Evolutionary conservation across 768 basidiomycete species (phyloP).

Genomic region (Russula vinacea): DNA sequence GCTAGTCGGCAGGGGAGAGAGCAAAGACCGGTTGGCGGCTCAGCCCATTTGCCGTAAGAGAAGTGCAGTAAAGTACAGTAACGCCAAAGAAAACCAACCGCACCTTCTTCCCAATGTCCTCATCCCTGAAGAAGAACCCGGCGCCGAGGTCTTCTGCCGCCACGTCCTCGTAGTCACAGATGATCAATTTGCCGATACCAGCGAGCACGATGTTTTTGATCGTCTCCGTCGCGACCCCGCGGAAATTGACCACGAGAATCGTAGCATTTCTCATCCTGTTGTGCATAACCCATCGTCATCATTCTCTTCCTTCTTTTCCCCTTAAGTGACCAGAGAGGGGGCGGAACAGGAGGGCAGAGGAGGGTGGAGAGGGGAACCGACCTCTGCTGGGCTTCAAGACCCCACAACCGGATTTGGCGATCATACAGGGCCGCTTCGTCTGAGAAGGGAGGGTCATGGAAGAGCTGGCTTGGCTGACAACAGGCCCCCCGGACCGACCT

Average conservation of each 20-base stretch:
- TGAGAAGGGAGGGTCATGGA: constrained; percentile 28
- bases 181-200: constrained; percentile 85
- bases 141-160: constrained; percentile 82
- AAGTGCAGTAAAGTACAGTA: not conserved
- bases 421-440: constrained; percentile 87
- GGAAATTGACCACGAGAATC: constrained; percentile 74
- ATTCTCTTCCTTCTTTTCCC: not conserved
- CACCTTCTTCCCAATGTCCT: constrained; percentile 89
- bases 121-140: constrained; percentile 91
- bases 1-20: not conserved
- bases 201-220: constrained; percentile 98
- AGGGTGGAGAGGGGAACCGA: constrained; percentile 35
- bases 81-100: constrained; percentile 14
- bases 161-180: constrained; percentile 77
- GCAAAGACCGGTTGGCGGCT: not conserved
- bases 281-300: not conserved
- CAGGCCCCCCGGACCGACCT: constrained; percentile 26
- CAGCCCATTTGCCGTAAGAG: not conserved
- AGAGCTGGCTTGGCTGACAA: not conserved
- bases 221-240: constrained; percentile 85
- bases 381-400: constrained; percentile 96
- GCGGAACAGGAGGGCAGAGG: too few relatives aligned
- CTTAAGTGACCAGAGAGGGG: not conserved
- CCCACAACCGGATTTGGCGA: constrained; percentile 96
- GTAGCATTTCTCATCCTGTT: constrained; percentile 90